These are phyloP conservation scores for Purpureocillium takamizusanense DNA, from an alignment of 2,329 filamentous ascomycete species.

Conservation along the genomic window DNA sequence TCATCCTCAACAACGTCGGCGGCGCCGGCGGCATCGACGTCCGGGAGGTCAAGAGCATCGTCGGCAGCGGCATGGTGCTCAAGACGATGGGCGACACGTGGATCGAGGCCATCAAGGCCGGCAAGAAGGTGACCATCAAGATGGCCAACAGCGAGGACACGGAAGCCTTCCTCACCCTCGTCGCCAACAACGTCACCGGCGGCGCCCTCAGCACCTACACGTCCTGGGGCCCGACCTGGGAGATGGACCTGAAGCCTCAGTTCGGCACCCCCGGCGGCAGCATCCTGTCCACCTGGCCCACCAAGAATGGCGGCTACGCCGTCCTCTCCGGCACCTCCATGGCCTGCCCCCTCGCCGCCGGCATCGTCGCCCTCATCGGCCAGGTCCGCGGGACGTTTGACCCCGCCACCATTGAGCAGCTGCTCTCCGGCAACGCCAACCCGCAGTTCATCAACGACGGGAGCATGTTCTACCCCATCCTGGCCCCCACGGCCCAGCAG, in stretches of 20 bases:
- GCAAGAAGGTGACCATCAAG: slow-evolving; percentile 31
- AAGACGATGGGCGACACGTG: slow-evolving; percentile 31
- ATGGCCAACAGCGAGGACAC: slow-evolving; percentile 32
- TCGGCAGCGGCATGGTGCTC: slow-evolving; percentile 31
- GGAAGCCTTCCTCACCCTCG: slow-evolving; percentile 20
- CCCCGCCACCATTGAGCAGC: slow-evolving; percentile 37
- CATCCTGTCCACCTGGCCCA: slow-evolving; percentile 49
- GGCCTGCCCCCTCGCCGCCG: slow-evolving; percentile 48
- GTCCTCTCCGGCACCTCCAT: slow-evolving; percentile 51
- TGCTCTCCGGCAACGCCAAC: slow-evolving; percentile 39
- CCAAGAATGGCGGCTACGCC: slow-evolving; percentile 35
- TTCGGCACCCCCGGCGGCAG: slow-evolving; percentile 46
- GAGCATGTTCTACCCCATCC: slow-evolving; percentile 20
- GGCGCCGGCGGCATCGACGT: slow-evolving; percentile 25
- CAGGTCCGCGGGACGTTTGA: slow-evolving; percentile 41
- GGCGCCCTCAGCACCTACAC: slow-evolving; percentile 45
- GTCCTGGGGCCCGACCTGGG: slow-evolving; percentile 53
- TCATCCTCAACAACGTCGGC: slow-evolving; percentile 49
- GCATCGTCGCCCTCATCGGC: slow-evolving; percentile 43
- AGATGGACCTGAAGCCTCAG: slow-evolving; percentile 47
- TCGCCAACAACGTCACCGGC: slow-evolving; percentile 23
- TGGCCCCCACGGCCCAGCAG: slow-evolving; percentile 51
- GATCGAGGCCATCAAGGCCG: slow-evolving; percentile 31
- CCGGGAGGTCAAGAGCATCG: slow-evolving; percentile 18
- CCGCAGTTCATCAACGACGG: slow-evolving; percentile 40